A percentile compares a stretch with the other conserved stretches of the same genome.
phyloP scores from a whole-genome alignment of 108 stramenopile genomes.

The Conticribra guillardii region DNA sequence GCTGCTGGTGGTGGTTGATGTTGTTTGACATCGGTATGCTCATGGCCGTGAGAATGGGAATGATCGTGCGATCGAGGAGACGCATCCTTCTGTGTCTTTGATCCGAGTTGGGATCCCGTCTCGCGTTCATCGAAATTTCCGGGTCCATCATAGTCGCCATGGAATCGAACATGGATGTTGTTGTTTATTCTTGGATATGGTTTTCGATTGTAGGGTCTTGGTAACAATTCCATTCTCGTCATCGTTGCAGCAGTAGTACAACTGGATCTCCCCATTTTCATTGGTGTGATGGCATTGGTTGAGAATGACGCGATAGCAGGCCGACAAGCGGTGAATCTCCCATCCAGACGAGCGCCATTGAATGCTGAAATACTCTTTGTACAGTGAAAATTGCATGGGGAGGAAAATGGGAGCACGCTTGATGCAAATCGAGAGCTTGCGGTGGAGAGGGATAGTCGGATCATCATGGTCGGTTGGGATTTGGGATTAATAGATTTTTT shows the following conservation, averaged over 20 bases:
- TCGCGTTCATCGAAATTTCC: constrained; percentile 50
- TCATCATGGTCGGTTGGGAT: not conserved
- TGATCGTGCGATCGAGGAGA: constrained; percentile 24
- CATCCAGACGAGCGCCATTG: no score
- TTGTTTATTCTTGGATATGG: not conserved
- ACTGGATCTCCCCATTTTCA: no score
- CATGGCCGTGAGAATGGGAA: constrained; percentile 40
- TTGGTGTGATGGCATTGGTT: no score
- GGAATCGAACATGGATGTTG: constrained; percentile 30
- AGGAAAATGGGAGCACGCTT: not conserved
- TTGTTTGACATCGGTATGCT: not conserved
- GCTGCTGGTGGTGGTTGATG: constrained; percentile 25
- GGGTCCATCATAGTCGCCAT: constrained; percentile 46
- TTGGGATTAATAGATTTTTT: no score
- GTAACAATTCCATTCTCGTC: no score
- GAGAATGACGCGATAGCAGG: no score
- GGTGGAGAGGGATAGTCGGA: not conserved
- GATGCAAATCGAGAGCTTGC: not conserved
- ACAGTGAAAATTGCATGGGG: no score
- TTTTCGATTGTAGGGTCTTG: not conserved
- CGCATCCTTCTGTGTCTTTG: no score
- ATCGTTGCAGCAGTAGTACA: no score
- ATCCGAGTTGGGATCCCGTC: constrained; percentile 29
- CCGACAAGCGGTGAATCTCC: no score
- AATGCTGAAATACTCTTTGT: no score